phyloP scores from a whole-genome alignment of 2,329 filamentous ascomycete species.

The Eurotiales sp. region DNA sequence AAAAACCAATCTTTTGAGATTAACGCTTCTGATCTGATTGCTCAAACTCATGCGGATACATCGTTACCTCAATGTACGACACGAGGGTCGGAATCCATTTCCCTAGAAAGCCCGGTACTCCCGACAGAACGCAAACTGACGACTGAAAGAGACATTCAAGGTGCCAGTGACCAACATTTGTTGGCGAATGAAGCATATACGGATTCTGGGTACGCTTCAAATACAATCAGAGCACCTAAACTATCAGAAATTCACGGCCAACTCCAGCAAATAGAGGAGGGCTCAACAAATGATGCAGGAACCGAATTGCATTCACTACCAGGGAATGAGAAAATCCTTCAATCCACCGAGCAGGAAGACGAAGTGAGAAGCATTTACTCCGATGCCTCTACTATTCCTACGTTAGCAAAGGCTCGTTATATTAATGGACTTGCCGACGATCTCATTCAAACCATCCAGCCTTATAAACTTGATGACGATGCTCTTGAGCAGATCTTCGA shows the following conservation, averaged over 20 bases:
- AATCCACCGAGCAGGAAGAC: not conserved
- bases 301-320: no score
- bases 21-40: no score
- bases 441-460: conserved; percentile 3
- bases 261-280: not conserved
- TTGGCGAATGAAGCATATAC: conserved; percentile 1
- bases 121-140: no score
- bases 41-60: no score
- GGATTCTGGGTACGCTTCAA: conserved; percentile 12
- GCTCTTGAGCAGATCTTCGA: not conserved
- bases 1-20: no score
- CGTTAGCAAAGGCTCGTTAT: not conserved
- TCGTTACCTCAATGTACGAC: no score
- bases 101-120: not conserved
- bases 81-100: not conserved
- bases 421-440: conserved; percentile 7
- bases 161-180: not conserved
- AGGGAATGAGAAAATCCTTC: no score
- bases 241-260: not conserved
- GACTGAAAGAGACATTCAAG: not conserved
- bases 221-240: not conserved
- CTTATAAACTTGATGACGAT: conserved; percentile 2
- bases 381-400: conserved; percentile 4
- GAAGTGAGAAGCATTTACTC: conserved; percentile 4
- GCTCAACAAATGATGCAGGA: no score